These are phyloP conservation scores for Lactarius psammicola DNA, from an alignment of 768 basidiomycete species.

Conservation along the genomic window DNA sequence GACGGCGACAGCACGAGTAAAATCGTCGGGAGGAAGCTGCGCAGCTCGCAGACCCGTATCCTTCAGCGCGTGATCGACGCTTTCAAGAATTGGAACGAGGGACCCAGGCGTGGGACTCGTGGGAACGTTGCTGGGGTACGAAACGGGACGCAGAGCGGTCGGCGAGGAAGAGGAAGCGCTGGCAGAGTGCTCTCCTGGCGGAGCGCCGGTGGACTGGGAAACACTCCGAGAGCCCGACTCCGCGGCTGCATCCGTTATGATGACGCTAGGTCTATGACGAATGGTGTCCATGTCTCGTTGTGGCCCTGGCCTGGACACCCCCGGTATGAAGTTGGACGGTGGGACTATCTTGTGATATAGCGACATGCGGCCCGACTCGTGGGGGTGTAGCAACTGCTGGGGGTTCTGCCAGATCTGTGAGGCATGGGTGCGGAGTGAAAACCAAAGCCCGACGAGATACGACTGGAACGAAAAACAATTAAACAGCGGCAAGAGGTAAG, in stretches of 20 bases:
- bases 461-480: slow-evolving; percentile 53
- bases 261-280: slow-evolving; percentile 48
- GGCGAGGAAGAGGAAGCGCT: slow-evolving; percentile 2
- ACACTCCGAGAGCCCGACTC: slow-evolving; percentile 2
- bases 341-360: slow-evolving; percentile 60
- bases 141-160: slow-evolving; percentile 43
- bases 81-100: slow-evolving; percentile 69
- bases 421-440: slow-evolving; percentile 96
- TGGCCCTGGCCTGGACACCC: slow-evolving; percentile 26
- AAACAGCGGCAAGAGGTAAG: not conserved
- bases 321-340: slow-evolving; percentile 35
- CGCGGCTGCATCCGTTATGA: slow-evolving; percentile 31
- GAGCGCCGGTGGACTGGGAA: slow-evolving; percentile 2
- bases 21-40: slow-evolving; percentile 77
- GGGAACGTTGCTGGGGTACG: slow-evolving; percentile 48
- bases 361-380: slow-evolving; percentile 50
- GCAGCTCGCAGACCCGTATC: slow-evolving; percentile 48
- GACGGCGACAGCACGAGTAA: slow-evolving; percentile 90
- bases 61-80: slow-evolving; percentile 75
- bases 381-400: slow-evolving; percentile 68
- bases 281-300: slow-evolving; percentile 28
- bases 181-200: not conserved
- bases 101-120: slow-evolving; percentile 37
- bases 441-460: slow-evolving; percentile 96
- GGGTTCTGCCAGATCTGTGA: slow-evolving; percentile 99